phyloP scores from a whole-genome alignment of 495 filamentous ascomycete species.

The Penicillium antarcticum region DNA sequence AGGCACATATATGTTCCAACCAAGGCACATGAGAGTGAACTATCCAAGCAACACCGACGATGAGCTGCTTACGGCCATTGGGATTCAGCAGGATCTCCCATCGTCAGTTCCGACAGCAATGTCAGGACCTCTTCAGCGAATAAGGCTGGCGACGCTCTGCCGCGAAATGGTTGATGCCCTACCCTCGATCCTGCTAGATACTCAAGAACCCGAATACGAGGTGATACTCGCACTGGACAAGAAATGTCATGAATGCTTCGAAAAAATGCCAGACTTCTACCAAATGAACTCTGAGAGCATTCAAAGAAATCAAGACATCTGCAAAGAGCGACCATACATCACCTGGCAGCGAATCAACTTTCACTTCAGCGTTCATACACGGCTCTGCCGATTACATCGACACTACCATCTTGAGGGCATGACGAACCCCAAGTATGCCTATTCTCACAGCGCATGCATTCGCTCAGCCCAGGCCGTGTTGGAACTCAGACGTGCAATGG shows the following conservation, averaged over 20 bases:
- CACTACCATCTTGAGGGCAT: slow-evolving; percentile 25
- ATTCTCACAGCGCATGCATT: slow-evolving; percentile 24
- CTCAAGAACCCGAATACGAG: slow-evolving; percentile 19
- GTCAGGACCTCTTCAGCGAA: slow-evolving; percentile 21
- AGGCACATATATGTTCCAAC: slow-evolving; percentile 25
- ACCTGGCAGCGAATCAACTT: slow-evolving; percentile 17
- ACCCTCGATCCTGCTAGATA: slow-evolving; percentile 18
- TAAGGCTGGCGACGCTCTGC: slow-evolving; percentile 22
- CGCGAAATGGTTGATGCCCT: slow-evolving; percentile 29
- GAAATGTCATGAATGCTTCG: slow-evolving; percentile 15
- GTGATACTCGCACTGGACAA: slow-evolving; percentile 21
- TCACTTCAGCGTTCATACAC: slow-evolving; percentile 23
- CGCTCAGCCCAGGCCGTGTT: slow-evolving; percentile 26
- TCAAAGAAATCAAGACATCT: slow-evolving; percentile 15
- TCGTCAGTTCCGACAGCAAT: slow-evolving; percentile 19
- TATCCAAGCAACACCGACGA: slow-evolving; percentile 28
- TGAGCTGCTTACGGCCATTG: slow-evolving; percentile 15
- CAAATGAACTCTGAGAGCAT: slow-evolving; percentile 18
- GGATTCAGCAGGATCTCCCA: slow-evolving; percentile 8
- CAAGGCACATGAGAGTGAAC: slow-evolving; percentile 31
- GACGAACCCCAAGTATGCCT: slow-evolving; percentile 24
- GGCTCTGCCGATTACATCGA: slow-evolving; percentile 30
- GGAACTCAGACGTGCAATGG: slow-evolving; percentile 24
- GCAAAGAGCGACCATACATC: slow-evolving; percentile 23
- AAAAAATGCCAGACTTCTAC: slow-evolving; percentile 20